Base-by-base conservation (phyloP, 1,284 basidiomycete species). In the Hemileccinum hortonii region DNA sequence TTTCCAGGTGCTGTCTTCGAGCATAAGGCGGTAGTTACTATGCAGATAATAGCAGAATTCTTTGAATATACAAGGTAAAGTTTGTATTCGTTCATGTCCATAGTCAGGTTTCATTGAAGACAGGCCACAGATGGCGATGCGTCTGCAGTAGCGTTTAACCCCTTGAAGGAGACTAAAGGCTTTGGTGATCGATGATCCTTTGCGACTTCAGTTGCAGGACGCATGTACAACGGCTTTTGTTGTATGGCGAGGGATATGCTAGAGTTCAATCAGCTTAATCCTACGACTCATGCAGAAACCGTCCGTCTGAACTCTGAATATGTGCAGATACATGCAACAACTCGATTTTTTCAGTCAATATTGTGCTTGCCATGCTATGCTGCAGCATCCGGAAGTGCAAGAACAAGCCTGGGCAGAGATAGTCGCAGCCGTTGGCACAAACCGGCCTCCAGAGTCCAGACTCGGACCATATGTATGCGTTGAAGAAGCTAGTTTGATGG, bases 341-440 rank as follows among this genome's bases (percentile, higher is more conserved):
- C 41, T 55, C 30, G 53, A 0, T 22, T 30, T 42, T 47, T 42
- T 36, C 26, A 5, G 59, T 74, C 78, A 0, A 73, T 75, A 2
- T 57, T 76, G 18, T 82, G 39, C 67, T 80, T 33, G 71, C 77
- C 6, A 80, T 82, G 77, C 67, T 77, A 1, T 82, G 77, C 67
- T 77, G 1, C 61, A 76, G 7, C 50, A 80, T 57, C 80, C 77
- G 0, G 66, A 71, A 4, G 67, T 78, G 10, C 78, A 80, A 55
- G 45, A 52, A 5, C 67, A 63, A 5, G 76, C 75, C 9, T 75
- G 76, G 48, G 60, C 54, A 26, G 80, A 83, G 54, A 65, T 82
- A 15, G 73, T 77, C 38, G 53, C 57, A 4, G 65, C 75, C n/a
- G 21, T 41, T 26, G 47, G 30, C n/a, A n/a, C n/a, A n/a, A n/a